These are phyloP conservation scores for Basipetospora chlamydospora DNA, from an alignment of 2,329 filamentous ascomycete genomes.

Conservation along the genomic window DNA sequence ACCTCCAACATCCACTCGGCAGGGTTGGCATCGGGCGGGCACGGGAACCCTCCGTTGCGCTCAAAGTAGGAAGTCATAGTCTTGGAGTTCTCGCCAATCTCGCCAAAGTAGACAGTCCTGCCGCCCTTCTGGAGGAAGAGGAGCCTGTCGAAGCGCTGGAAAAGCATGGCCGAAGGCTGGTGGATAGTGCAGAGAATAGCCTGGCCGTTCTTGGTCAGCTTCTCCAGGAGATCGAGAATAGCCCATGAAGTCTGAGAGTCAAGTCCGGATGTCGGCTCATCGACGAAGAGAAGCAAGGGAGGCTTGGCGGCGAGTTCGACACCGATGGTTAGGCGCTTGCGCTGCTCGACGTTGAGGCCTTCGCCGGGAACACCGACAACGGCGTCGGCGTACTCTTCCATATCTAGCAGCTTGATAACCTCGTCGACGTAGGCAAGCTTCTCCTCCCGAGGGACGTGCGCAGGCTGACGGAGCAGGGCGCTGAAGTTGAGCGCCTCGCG, in stretches of 20 bases:
- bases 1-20: slow-evolving; percentile 66
- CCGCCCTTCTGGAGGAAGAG: slow-evolving; percentile 66
- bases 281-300: slow-evolving; percentile 75
- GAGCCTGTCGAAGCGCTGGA: slow-evolving; percentile 77
- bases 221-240: slow-evolving; percentile 76
- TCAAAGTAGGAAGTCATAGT: slow-evolving; percentile 64
- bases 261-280: slow-evolving; percentile 88
- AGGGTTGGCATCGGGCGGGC: slow-evolving; percentile 57
- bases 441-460: slow-evolving; percentile 54
- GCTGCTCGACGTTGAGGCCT: slow-evolving; percentile 59
- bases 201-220: slow-evolving; percentile 76
- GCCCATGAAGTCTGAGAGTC: slow-evolving; percentile 91
- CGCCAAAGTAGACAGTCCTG: slow-evolving; percentile 67
- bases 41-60: slow-evolving; percentile 49
- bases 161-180: slow-evolving; percentile 89
- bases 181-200: slow-evolving; percentile 96
- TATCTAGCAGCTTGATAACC: slow-evolving; percentile 79
- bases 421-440: slow-evolving; percentile 82
- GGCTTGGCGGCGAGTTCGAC: slow-evolving; percentile 94
- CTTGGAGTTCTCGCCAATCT: slow-evolving; percentile 57
- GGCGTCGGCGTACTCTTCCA: slow-evolving; percentile 81
- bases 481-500: slow-evolving; percentile 80
- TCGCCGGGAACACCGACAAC: slow-evolving; percentile 83
- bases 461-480: slow-evolving; percentile 71
- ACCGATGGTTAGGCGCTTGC: slow-evolving; percentile 75